Evolutionary conservation across 441 rosid genomes (phyloP), one percentile per base, ranked within the genome.

Genomic region (Pelargonium fulgidum): DNA sequence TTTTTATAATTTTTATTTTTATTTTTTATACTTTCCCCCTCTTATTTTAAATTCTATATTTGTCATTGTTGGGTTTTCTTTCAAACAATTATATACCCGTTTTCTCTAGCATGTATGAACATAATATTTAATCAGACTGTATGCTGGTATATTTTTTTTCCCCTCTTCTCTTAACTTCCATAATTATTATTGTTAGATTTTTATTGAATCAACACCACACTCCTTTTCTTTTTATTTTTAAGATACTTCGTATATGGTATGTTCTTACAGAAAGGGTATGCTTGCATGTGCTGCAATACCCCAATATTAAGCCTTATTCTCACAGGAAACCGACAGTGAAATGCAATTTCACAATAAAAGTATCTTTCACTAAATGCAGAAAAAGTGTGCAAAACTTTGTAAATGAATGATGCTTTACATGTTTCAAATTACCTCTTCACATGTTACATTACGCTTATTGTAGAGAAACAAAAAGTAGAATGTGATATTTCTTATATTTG

Each of bases 1-100:
- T 19, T 62, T 67, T 19, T 93, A 87, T 79, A 71, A 48, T 67
- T 65, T 73, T 44, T 1, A 48, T 67, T 65, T 73, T 44, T 1
- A 61, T 39, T 20, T 19, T 62, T 67, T 19, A 14, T 16, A 4
- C 7, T 52, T 3, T 52, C 10, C 10, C 42, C 50, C n/a, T 11
- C n/a, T 9, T 45, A 10, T 45, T 12, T 11, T 11, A 6, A 45
- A 7, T 45, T 45, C 50, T 45, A 2, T 16, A 17, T 5, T 56
- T 16, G 11, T 56, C 11, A 16, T 56, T 4, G 24, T 56, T 56
- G 62, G 62, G 24, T 56, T 16, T 16, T 7, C 62, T 17, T n/a
- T 56, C 19, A 56, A 56, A 20, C 24, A 56, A 56, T 9, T 16
- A 56, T 52, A 12, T 52, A 14, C 19, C 11, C 22, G 8, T 45